Evolutionary conservation across 2,329 filamentous ascomycete genomes (phyloP), one percentile per base, ranked within the genome.

Genomic region (Neofusicoccum kwambonambiense): DNA sequence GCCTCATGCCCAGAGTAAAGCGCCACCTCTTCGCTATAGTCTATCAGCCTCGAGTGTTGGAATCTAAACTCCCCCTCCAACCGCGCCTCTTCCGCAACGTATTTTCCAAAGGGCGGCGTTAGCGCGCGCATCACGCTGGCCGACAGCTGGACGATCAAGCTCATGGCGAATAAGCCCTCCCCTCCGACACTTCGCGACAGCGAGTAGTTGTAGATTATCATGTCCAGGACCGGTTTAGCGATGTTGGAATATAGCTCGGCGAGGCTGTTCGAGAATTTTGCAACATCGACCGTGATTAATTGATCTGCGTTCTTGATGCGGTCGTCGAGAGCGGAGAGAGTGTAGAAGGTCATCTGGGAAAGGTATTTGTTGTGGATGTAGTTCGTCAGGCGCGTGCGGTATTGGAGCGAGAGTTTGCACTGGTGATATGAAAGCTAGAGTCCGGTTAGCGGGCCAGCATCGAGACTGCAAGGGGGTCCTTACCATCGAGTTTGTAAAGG

Each of bases 301-400:
- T 99, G 95, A 75, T 99, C 95, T 3, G 95, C 92, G 74, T 99
- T 99, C 83, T 97, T 97, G 84, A 99, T 97, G 74, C 95, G 88
- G 76, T 99, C 95, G 73, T 99, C 95, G 41, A 99, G 84, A 0
- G 95, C 93, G 0, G 93, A 96, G 61, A 99, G 90, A 3, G 93
- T 93, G 77, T 99, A 99, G 77, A 98, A 99, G 0, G 94, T 98
- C 86, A 99, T 90, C 66, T 97, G 91, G n/a, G 91, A 93, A 13
- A 99, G 86, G 77, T 99, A 99, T 76, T 93, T 92, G 76, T 96
- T 91, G 80, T 99, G 95, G 58, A 99, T 95, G 75, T 93, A 84
- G 73, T 95, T 90, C n/a, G 95, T 99, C 39, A 99, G 84, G 51
- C 95, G 88, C 44, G 93, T 94, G 67, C 95, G 89, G 77, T 99